Base-by-base conservation (phyloP, 2,329 filamentous ascomycete species). In the Arachnomyces sp. region DNA sequence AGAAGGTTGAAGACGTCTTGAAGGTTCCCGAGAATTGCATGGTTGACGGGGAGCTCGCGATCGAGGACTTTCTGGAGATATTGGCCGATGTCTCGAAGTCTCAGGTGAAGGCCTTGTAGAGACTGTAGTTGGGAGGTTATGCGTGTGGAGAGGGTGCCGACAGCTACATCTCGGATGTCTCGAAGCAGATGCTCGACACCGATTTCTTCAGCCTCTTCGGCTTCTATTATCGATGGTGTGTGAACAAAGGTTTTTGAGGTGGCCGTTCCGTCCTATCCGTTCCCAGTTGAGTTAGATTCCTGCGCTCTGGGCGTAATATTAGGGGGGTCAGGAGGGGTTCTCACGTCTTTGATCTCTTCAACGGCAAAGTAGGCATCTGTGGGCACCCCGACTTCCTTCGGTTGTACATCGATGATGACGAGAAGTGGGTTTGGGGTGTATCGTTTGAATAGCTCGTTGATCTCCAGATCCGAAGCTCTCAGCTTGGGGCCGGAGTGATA, bases 381-480 rank as follows among this genome's bases (percentile, higher is more conserved):
- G 14, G 92, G 92, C 39, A 98, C 92, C 46, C 92, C 92, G 14
- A 94, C 85, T 67, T 96, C 90, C 70, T 95, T 95, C 16, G 92
- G 90, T 67, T 96, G 90, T 47, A 98, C 92, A 61, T 98, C 92
- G 54, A 98, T 89, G 65, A 98, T 98, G 60, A 96, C 90, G 39
- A 98, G 77, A 52, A 98, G 73, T 37, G 92, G 92, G 60, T 96
- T 94, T 14, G 92, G 87, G 39, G 89, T 95, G 72, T 98, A 98
- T 72, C 89, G 80, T 75, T 98, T 98, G 79, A 98, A 96, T 44
- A 98, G 79, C 70, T 98, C 92, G 69, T 98, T 98, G 81, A 98
- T 94, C 71, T 96, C 86, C 52, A 98, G 72, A 73, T 98, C 92
- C 34, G 92, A 95, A 41, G 89, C 90, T 60, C 92, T 81, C 58